phyloP scores from a whole-genome alignment of 805 yeast species.

The Torulaspora gathmanii region DNA sequence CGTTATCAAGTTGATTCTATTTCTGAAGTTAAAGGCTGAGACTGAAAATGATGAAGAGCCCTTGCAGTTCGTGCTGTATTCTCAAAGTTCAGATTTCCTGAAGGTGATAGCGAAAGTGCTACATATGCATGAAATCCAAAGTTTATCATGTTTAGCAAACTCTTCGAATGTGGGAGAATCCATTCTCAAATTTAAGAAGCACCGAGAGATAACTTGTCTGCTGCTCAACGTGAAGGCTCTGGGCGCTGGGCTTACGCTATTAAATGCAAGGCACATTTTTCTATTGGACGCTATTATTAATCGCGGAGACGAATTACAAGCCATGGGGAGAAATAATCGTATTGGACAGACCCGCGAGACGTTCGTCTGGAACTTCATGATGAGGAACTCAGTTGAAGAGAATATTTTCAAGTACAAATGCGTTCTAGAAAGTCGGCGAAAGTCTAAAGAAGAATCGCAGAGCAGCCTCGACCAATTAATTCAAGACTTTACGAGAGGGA shows the following conservation, averaged over 20 bases:
- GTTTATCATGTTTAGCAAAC: slow-evolving; percentile 42
- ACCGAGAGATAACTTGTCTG: slow-evolving; percentile 70
- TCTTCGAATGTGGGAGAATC: slow-evolving; percentile 35
- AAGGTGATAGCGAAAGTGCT: slow-evolving; percentile 63
- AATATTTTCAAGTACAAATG: slow-evolving; percentile 52
- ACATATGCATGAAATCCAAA: slow-evolving; percentile 50
- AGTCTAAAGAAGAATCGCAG: slow-evolving; percentile 4
- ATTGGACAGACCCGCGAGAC: slow-evolving; percentile 84
- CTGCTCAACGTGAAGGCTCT: slow-evolving; percentile 79
- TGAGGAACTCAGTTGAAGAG: slow-evolving; percentile 83
- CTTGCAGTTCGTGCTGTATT: slow-evolving; percentile 80
- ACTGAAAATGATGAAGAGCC: slow-evolving; percentile 26
- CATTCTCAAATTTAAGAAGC: slow-evolving; percentile 53
- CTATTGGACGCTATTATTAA: slow-evolving; percentile 90
- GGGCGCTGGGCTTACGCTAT: slow-evolving; percentile 84
- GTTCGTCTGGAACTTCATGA: slow-evolving; percentile 87
- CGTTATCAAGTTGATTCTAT: slow-evolving; percentile 66
- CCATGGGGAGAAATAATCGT: slow-evolving; percentile 85
- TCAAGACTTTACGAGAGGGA: slow-evolving; percentile 12
- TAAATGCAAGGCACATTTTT: slow-evolving; percentile 89
- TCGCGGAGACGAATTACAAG: slow-evolving; percentile 83
- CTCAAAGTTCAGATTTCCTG: slow-evolving; percentile 82
- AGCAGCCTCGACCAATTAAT: slow-evolving; percentile 1
- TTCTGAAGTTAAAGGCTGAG: slow-evolving; percentile 51
- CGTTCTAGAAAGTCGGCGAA: slow-evolving; percentile 24